Evolutionary conservation across 1,139 yeast species (phyloP).

Genomic region (Scheffersomyces cryptocercus): DNA sequence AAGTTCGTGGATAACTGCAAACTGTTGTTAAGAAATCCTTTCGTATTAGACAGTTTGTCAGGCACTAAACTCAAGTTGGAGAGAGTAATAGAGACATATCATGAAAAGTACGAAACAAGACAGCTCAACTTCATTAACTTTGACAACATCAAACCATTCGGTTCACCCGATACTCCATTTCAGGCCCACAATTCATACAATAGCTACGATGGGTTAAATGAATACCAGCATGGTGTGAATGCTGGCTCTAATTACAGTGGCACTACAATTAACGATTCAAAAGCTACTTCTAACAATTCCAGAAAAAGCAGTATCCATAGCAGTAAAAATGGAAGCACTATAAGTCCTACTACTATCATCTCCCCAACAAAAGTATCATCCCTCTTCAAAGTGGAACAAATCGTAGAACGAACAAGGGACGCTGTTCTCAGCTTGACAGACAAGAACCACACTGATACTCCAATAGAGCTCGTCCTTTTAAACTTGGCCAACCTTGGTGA

Average conservation of each 20-base stretch:
- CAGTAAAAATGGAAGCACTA: no score
- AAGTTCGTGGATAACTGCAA: slow-evolving; percentile 27
- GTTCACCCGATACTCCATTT: slow-evolving; percentile 12
- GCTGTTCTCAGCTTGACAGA: slow-evolving; percentile 19
- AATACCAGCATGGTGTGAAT: no score
- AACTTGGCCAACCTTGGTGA: slow-evolving; percentile 20
- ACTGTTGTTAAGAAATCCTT: slow-evolving; percentile 37
- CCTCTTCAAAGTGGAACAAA: slow-evolving; percentile 38
- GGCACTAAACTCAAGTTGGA: slow-evolving; percentile 18
- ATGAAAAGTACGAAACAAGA: slow-evolving; percentile 16
- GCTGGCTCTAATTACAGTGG: no score
- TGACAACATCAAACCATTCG: slow-evolving; percentile 33
- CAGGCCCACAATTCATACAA: not conserved
- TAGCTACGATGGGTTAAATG: no score
- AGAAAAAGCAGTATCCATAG: no score
- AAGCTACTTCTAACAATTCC: slow-evolving; percentile 2
- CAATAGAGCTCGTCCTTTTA: slow-evolving; percentile 34
- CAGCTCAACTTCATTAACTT: slow-evolving; percentile 37
- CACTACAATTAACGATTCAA: not conserved
- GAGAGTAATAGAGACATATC: slow-evolving; percentile 20
- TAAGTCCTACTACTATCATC: no score
- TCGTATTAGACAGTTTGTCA: slow-evolving; percentile 35
- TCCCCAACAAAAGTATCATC: slow-evolving; percentile 34
- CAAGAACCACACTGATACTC: slow-evolving; percentile 6
- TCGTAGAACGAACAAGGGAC: slow-evolving; percentile 33